Base-by-base conservation (phyloP, 2,329 filamentous ascomycete species). In the Pestalotiopsis sp. region DNA sequence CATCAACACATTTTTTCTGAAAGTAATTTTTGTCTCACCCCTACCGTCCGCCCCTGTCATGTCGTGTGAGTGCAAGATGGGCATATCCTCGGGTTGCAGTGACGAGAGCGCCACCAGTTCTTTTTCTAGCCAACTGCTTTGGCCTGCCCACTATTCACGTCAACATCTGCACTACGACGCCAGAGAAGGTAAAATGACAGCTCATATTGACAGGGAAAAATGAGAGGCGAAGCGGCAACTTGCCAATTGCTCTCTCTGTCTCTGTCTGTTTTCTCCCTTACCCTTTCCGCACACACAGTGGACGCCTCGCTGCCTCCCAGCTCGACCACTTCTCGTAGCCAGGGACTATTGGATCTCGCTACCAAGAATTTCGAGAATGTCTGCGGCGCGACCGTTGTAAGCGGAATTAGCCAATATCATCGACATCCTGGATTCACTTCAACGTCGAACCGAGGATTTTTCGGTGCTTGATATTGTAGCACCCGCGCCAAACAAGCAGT, bases 131-230 rank as follows among this genome's bases (percentile, higher is more conserved):
- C 45, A 9, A 52, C n/a, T 20, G 5, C 45, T 52, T 52, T 17
- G 25, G n/a, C 65, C n/a, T 49, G 25, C 38, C 56, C 59, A 36
- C n/a, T 41, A 17, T 41, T 60, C 52, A 49, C 58, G 56, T 67
- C 65, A 67, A 56, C 65, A 45, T 7, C 65, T 59, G 57, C 52
- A 27, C 36, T 67, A 56, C 65, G 23, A 67, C 65, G 17, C 65
- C 57, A 56, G 52, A 38, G 36, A 60, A 60, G 23, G 14, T 11
- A 67, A 27, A 14, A 14, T 67, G 65, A 67, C 65, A 67, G 52
- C 52, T 67, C 65, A 60, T 38, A 31, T 67, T 59, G 27, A 17
- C 52, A 59, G 36, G 65, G 52, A 12, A 36, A 11, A 59, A 13
- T 6, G 20, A 52, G 17, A n/a, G 45, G n/a, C 45, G 45, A 52